These are phyloP conservation scores for Saccharomycopsis sp. DNA, from an alignment of 805 yeast species.

Conservation along the genomic window DNA sequence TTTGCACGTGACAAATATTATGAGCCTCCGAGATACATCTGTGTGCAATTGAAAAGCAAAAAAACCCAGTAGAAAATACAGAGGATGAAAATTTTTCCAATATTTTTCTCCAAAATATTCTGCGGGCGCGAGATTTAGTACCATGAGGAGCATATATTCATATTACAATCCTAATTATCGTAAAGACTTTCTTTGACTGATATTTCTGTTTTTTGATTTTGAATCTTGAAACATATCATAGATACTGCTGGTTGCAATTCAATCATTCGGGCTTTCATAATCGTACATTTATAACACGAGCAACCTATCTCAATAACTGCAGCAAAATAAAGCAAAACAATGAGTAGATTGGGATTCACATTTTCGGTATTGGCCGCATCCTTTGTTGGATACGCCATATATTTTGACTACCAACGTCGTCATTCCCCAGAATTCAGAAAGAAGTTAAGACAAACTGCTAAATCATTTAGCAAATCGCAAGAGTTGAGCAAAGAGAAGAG, in stretches of 20 bases:
- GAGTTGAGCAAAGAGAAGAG: conserved; percentile 48
- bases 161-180: too few relatives aligned
- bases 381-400: conserved; percentile 66
- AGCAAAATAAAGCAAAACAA: too few relatives aligned
- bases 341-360: conserved; percentile 23
- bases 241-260: neutral
- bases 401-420: conserved; percentile 92
- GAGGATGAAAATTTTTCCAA: neutral
- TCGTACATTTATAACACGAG: too few relatives aligned
- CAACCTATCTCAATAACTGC: too few relatives aligned
- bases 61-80: neutral
- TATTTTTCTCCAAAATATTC: neutral
- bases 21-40: too few relatives aligned
- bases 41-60: too few relatives aligned
- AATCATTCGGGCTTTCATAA: neutral
- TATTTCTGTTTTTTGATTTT: too few relatives aligned
- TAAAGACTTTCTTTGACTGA: too few relatives aligned
- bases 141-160: neutral
- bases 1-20: too few relatives aligned
- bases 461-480: conserved; percentile 52
- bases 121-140: neutral
- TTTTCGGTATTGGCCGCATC: conserved; percentile 45
- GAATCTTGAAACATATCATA: neutral
- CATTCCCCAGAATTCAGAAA: conserved; percentile 75
- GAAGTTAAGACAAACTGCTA: conserved; percentile 55